phyloP scores from a whole-genome alignment of 129 eudicot genomes.

The Saposhnikovia divaricata region DNA sequence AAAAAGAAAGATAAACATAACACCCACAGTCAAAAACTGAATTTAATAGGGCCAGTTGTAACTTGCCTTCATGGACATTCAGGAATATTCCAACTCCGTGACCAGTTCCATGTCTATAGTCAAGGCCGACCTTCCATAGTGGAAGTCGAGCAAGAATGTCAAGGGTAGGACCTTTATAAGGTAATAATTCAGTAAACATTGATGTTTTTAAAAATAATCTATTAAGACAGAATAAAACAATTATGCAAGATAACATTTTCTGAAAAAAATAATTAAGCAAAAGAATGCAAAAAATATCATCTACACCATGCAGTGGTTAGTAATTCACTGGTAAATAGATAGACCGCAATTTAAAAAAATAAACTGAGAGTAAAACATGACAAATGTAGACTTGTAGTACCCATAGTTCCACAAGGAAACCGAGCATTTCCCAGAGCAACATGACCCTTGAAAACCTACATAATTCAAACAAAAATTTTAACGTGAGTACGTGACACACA shows the following conservation, averaged over 20 bases:
- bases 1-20: slow-evolving; percentile 6
- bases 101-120: slow-evolving; percentile 99
- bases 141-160: slow-evolving; percentile 95
- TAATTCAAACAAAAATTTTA: not conserved
- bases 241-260: not conserved
- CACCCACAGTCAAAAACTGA: not conserved
- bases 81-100: slow-evolving; percentile 93
- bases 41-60: not conserved
- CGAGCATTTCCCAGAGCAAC: slow-evolving; percentile 90
- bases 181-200: not conserved
- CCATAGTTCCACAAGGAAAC: slow-evolving; percentile 95
- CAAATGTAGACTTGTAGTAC: slow-evolving; percentile 24
- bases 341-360: not conserved
- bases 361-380: not conserved
- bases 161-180: slow-evolving; percentile 61
- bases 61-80: slow-evolving; percentile 92
- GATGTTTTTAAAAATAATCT: not conserved
- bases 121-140: slow-evolving; percentile 96
- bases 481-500: not conserved
- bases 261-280: not conserved
- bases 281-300: not conserved
- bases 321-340: not conserved
- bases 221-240: not conserved
- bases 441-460: slow-evolving; percentile 93
- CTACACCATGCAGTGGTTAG: not conserved